These are phyloP conservation scores for Andrographis paniculata DNA, from an alignment of 305 asterid species.

Conservation along the genomic window DNA sequence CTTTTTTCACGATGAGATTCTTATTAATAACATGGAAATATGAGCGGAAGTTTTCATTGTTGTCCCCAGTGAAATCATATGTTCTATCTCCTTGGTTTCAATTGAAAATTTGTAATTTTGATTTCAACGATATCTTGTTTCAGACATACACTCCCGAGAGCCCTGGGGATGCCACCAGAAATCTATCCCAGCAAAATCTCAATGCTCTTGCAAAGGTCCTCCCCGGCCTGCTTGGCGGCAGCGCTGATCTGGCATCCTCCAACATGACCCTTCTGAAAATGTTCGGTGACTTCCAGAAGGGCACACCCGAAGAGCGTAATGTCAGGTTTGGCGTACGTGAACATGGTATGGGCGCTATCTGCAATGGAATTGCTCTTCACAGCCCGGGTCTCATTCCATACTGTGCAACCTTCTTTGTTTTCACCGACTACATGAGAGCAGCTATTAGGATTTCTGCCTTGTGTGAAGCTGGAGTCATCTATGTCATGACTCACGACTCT, in stretches of 20 bases:
- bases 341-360: slow-evolving; percentile 90
- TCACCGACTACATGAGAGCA: slow-evolving; percentile 94
- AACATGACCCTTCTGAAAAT: slow-evolving; percentile 90
- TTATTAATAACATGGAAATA: no score
- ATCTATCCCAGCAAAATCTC: slow-evolving; percentile 73
- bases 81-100: neutral
- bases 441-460: slow-evolving; percentile 88
- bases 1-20: no score
- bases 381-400: slow-evolving; percentile 80
- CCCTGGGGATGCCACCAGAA: slow-evolving; percentile 88
- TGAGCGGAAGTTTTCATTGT: neutral
- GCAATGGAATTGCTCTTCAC: slow-evolving; percentile 92
- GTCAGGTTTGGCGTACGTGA: slow-evolving; percentile 91
- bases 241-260: slow-evolving; percentile 98
- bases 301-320: slow-evolving; percentile 86
- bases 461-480: slow-evolving; percentile 67
- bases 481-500: slow-evolving; percentile 97
- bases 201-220: slow-evolving; percentile 91
- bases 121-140: slow-evolving; percentile 7
- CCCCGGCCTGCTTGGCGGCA: slow-evolving; percentile 90
- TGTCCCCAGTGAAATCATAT: neutral
- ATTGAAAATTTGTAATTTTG: slow-evolving; percentile 4
- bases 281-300: slow-evolving; percentile 86
- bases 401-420: slow-evolving; percentile 95
- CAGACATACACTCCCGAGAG: slow-evolving; percentile 89